A percentile compares a stretch with the other conserved stretches of the same genome.
Evolutionary conservation across 305 asterid genomes (phyloP).

Genomic region (Rubia balearica): DNA sequence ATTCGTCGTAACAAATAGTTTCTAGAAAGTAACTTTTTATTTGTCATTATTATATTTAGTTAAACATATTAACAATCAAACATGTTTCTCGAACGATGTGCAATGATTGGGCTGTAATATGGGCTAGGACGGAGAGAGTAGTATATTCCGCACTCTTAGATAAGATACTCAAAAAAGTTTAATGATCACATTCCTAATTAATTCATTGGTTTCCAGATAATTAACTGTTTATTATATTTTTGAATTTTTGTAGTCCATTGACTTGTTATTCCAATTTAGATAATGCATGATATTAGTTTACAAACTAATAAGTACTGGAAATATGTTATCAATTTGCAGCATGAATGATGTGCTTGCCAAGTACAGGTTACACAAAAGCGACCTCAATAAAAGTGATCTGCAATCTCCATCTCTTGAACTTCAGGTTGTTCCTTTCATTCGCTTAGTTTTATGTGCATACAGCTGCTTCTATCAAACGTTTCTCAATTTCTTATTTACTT

Average conservation of each 20-base stretch:
- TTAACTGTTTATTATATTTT: background rate
- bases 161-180: too few species aligned
- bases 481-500: background rate
- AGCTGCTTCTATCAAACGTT: background rate
- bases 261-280: background rate
- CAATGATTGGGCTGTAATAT: too few species aligned
- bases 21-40: too few species aligned
- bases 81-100: too few species aligned
- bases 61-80: too few species aligned
- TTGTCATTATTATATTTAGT: too few species aligned
- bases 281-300: background rate
- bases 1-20: too few species aligned
- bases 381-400: background rate
- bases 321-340: background rate
- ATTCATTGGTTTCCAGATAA: background rate
- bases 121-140: too few species aligned
- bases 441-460: background rate
- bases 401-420: background rate
- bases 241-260: background rate
- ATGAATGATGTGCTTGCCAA: constrained; percentile 1
- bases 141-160: too few species aligned
- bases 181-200: too few species aligned
- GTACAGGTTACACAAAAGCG: background rate
- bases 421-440: background rate
- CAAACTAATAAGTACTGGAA: background rate